Evolutionary conservation across 1,284 basidiomycete genomes (phyloP), one percentile per base, ranked within the genome.

Genomic region (Tylopilus sp.): DNA sequence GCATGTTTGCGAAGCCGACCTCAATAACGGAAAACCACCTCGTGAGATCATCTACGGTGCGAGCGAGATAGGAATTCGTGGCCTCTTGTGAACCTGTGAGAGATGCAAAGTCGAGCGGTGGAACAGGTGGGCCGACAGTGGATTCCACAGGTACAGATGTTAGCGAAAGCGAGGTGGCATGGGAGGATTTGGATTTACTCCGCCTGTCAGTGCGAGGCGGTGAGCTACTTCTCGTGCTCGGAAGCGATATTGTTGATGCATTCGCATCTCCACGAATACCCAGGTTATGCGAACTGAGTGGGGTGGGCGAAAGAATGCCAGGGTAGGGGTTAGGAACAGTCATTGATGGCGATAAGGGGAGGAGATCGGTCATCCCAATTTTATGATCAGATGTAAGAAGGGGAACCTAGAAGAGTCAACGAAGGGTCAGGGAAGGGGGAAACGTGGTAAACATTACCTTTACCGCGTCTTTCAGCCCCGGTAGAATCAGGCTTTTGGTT

Each of bases 11-110:
- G 31, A 94, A 70, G 1, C 88, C 90, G 9, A 67, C 68, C 65
- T 91, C 88, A 1, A 96, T 79, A 1, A 85, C 76, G 4, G 82
- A 78, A 48, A 98, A 71, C 91, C 91, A 96, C 56, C 80, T 75
- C 3, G 81, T 77, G 38, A 98, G 77, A 58, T 91, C 85, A 51
- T 88, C 85, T 8, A 96, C 82, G 1, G 86, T 89, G 42, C 74
- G 72, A 33, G 83, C 83, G 35, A 97, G 76, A 61, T 88, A 84
- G 1, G 73, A 69, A 57, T 90, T 86, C 0, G 88, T 84, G 31
- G 76, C 76, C 29, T 87, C 85, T 33, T 74, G 75, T 11, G 75
- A 76, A 15, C 73, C 71, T 48, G 82, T 76, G 35, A 93, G 68
- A n/a, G 73, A 66, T 7, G 68, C 67, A 53, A 91, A 83, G 63